Evolutionary conservation across 1,284 basidiomycete species (phyloP).

Genomic region (Cryptococcus sp.): DNA sequence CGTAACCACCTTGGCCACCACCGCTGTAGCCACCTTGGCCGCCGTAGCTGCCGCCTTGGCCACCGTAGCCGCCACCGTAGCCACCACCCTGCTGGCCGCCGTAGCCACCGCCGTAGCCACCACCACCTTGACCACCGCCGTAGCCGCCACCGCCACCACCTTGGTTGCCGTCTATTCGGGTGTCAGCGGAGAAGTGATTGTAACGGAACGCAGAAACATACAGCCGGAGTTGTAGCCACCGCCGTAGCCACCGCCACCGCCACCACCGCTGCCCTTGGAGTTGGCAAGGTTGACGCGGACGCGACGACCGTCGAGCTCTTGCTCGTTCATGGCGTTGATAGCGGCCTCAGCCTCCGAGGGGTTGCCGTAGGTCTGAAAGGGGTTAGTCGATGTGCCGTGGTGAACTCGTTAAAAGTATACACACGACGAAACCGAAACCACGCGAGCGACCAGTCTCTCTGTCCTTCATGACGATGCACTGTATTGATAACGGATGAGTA

Average conservation of each 20-base stretch:
- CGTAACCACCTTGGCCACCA: conserved; percentile 39
- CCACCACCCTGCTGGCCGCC: conserved; percentile 15
- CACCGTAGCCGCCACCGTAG: conserved; percentile 28
- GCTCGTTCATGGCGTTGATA: conserved; percentile 79
- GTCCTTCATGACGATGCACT: conserved; percentile 97
- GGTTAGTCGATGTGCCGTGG: not conserved
- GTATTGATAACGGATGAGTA: conserved; percentile 14
- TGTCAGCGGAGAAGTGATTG: conserved; percentile 1
- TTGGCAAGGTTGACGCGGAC: conserved; percentile 92
- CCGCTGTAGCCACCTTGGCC: conserved; percentile 16
- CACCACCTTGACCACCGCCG: conserved; percentile 48
- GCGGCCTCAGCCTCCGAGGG: conserved; percentile 74
- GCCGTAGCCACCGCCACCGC: conserved; percentile 48
- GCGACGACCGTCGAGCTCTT: conserved; percentile 89
- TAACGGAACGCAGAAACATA: conserved; percentile 17
- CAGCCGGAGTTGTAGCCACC: conserved; percentile 51
- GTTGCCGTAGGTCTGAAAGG: conserved; percentile 62
- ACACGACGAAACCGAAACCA: conserved; percentile 87
- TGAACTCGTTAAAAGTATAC: conserved; percentile 23
- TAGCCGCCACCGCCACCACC: conserved; percentile 51
- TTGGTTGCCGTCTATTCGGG: conserved; percentile 46
- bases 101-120: conserved; percentile 32
- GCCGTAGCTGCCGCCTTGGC: not conserved
- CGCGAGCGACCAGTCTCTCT: conserved; percentile 94
- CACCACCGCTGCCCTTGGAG: conserved; percentile 66